A percentile compares a stretch with the other conserved stretches of the same genome.
phyloP scores from a whole-genome alignment of 257 asterid genomes.

The Penstemon davidsonii region DNA sequence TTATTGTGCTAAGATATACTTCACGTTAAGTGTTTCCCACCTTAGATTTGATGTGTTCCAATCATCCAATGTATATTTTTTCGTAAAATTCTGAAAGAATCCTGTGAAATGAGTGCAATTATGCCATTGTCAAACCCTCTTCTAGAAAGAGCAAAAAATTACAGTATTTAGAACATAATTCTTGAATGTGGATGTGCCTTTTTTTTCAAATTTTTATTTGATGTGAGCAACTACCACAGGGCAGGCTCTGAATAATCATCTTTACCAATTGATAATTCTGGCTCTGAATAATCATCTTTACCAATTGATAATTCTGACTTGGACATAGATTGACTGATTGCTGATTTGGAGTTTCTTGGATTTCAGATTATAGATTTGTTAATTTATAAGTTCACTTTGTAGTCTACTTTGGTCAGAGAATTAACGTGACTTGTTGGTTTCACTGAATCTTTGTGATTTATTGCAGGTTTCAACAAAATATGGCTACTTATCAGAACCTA shows the following conservation, averaged over 20 bases:
- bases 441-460: slow-evolving; percentile 33
- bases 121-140: slow-evolving; percentile 5
- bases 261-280: not conserved
- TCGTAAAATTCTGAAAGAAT: slow-evolving; percentile 8
- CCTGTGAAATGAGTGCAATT: not conserved
- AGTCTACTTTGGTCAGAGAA: slow-evolving; percentile 24
- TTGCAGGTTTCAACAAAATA: slow-evolving; percentile 89
- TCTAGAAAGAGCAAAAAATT: not conserved
- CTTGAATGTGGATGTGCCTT: not conserved
- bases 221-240: not conserved
- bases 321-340: slow-evolving; percentile 12
- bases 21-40: slow-evolving; percentile 68
- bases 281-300: slow-evolving; percentile 9
- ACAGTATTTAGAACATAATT: not conserved
- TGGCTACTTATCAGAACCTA: slow-evolving; percentile 86
- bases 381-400: slow-evolving; percentile 5
- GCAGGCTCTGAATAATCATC: slow-evolving; percentile 8
- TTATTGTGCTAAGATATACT: slow-evolving; percentile 92
- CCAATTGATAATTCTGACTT: not conserved
- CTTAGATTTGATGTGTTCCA: slow-evolving; percentile 15
- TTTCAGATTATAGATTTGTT: not conserved
- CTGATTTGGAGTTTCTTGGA: slow-evolving; percentile 22
- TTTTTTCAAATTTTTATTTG: too few relatives aligned
- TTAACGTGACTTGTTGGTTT: slow-evolving; percentile 25
- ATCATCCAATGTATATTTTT: slow-evolving; percentile 16